A percentile compares a stretch with the other conserved stretches of the same genome.
Conservation (phyloP, 2,329 filamentous ascomycete species). For the Byssoonygena ceratinophila region DNA sequence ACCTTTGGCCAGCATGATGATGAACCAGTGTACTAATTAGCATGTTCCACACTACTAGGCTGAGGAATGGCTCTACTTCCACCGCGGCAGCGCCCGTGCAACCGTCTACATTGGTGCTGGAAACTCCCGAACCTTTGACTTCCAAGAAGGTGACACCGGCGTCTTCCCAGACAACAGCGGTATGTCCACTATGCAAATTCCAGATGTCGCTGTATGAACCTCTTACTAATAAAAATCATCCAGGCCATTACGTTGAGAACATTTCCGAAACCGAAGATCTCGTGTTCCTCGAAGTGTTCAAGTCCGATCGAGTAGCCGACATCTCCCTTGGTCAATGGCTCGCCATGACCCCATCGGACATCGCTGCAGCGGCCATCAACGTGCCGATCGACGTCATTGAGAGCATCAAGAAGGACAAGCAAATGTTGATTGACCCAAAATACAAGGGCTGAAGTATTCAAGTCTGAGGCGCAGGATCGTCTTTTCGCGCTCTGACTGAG, state of each 20-base stretch:
- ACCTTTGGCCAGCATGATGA: background rate
- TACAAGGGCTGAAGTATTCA: background rate
- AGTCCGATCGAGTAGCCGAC: conserved; percentile 55
- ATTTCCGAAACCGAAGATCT: conserved; percentile 53
- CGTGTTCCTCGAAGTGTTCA: conserved; percentile 60
- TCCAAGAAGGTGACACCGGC: conserved; percentile 55
- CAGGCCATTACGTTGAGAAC: conserved; percentile 59
- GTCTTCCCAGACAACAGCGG: conserved; percentile 54
- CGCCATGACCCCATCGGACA: conserved; percentile 53
- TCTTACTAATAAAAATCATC: background rate
- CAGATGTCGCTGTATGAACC: background rate
- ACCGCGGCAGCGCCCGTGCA: conserved; percentile 50
- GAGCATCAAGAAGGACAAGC: conserved; percentile 53
- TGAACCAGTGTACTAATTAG: conserved; percentile 1
- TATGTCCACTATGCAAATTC: conserved; percentile 18
- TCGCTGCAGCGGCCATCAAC: conserved; percentile 52
- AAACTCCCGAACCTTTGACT: conserved; percentile 56
- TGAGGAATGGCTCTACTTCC: conserved; percentile 63
- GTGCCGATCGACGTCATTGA: conserved; percentile 48
- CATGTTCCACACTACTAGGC: conserved; percentile 36
- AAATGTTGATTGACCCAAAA: conserved; percentile 39
- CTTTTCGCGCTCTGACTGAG: background rate
- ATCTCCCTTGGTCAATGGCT: conserved; percentile 60
- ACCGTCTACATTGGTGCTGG: conserved; percentile 55
- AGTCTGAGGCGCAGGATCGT: no score